Conservation (phyloP, 2,329 filamentous ascomycete species). For the Botrytis porri region DNA sequence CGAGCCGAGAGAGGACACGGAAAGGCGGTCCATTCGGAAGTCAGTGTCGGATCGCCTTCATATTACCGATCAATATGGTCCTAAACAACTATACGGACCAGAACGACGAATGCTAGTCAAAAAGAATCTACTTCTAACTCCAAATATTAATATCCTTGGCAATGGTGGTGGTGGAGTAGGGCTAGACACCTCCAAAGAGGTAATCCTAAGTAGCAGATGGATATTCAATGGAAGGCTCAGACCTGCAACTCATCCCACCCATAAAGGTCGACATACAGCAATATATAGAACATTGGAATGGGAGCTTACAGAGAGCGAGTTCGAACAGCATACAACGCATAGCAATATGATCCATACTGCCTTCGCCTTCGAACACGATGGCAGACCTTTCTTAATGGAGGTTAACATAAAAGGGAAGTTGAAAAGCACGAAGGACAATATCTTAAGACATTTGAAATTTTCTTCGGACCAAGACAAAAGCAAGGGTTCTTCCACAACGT, state of each 20-base stretch:
- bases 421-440: neutral
- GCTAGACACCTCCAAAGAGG: neutral
- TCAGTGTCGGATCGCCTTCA: neutral
- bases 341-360: conserved; percentile 8
- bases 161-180: neutral
- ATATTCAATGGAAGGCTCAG: neutral
- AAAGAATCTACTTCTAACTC: neutral
- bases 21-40: too few species aligned
- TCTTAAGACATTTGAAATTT: conserved; percentile 1
- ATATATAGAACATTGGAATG: neutral
- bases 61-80: conserved; percentile 8
- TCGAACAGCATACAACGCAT: neutral
- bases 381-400: neutral
- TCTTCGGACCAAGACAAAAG: neutral
- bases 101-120: neutral
- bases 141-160: neutral
- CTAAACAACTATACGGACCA: neutral
- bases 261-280: neutral
- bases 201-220: neutral
- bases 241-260: neutral
- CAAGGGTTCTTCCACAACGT: neutral
- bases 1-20: neutral
- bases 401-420: neutral
- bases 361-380: conserved; percentile 1
- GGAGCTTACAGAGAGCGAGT: conserved; percentile 3